These are phyloP conservation scores for Solanum medicagineum DNA, from an alignment of 257 asterid genomes.

Conservation along the genomic window DNA sequence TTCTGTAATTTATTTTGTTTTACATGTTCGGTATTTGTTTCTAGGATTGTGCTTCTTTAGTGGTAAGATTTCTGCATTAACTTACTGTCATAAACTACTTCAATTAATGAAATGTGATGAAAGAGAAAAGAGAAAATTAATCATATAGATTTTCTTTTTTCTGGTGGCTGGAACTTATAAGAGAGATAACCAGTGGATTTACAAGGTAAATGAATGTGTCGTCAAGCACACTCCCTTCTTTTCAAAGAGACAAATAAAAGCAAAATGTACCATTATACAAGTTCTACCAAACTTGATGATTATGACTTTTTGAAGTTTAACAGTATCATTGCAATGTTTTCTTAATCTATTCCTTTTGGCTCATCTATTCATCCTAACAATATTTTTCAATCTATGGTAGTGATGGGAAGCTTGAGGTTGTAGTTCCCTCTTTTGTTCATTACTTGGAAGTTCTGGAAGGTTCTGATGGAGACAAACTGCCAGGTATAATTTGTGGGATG, in stretches of 20 bases:
- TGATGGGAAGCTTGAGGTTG: constrained; percentile 96
- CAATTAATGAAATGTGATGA: not conserved
- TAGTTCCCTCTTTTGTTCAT: constrained; percentile 95
- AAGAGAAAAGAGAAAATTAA: not conserved
- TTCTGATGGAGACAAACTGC: constrained; percentile 96
- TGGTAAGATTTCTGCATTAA: not conserved
- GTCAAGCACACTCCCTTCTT: not conserved
- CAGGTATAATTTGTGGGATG: constrained; percentile 40
- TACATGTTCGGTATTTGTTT: not conserved
- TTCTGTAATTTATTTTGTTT: not conserved
- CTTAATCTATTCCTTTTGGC: not conserved
- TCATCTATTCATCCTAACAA: not conserved
- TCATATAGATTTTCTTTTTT: not conserved
- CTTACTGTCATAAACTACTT: not conserved
- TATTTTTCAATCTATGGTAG: constrained; percentile 18
- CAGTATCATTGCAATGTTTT: not conserved
- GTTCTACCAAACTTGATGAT: not conserved
- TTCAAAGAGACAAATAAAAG: not conserved
- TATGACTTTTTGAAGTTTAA: not conserved
- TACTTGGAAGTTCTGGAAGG: constrained; percentile 99
- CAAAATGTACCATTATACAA: not conserved
- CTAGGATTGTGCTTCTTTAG: not conserved
- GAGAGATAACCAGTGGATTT: not conserved
- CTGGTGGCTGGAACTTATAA: not conserved
- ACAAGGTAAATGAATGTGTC: not conserved